Base-by-base conservation (phyloP, 176 grass and related monocot genomes). In the Zoysia japonica region DNA sequence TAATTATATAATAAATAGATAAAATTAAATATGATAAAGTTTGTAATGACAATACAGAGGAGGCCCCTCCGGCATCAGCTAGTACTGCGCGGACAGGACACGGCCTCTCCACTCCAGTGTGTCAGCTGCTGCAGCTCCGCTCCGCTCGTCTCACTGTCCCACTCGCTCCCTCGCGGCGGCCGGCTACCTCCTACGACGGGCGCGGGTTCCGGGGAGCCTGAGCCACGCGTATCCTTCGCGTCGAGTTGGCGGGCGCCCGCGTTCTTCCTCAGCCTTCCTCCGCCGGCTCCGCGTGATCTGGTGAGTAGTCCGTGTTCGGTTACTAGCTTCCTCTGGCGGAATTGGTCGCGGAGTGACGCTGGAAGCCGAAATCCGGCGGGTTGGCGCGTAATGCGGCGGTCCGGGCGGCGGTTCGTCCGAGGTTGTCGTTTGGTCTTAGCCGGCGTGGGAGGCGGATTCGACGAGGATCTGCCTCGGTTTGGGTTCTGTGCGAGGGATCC, bases 271-370 rank as follows among this genome's bases (percentile, higher is more conserved):
- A 28, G 28, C 28, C 28, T 35, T 15, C 20, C 2, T 61, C 59
- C n/a, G n/a, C 56, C 56, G 56, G 38, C 40, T 28, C 9, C 9
- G 50, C 43, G 41, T 83, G 78, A 88, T 92, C 89, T 87, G 84
- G 84, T 86, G 86, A 72, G 70, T 66, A 5, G 28, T 28, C 59
- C 57, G 28, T 41, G 28, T 28, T 28, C 61, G 5, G 7, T 60
- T 41, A 42, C 54, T 11, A 45, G 42, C 17, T 68, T 65, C 69
- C 38, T 60, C 5, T 15, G 3, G 72, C 11, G 56, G 68, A 55
- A 40, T 61, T 75, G 60, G 72, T 47, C 49, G 49, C 7, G 61
- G 54, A 11, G 50, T 3, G 59, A 6, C 36, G 79, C 65, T 9
- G 50, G 57, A 9, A 46, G 68, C 6, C 13, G 89, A 77, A 78